phyloP scores from a whole-genome alignment of 2,329 filamentous ascomycete genomes.

The Colletotrichum sp. region DNA sequence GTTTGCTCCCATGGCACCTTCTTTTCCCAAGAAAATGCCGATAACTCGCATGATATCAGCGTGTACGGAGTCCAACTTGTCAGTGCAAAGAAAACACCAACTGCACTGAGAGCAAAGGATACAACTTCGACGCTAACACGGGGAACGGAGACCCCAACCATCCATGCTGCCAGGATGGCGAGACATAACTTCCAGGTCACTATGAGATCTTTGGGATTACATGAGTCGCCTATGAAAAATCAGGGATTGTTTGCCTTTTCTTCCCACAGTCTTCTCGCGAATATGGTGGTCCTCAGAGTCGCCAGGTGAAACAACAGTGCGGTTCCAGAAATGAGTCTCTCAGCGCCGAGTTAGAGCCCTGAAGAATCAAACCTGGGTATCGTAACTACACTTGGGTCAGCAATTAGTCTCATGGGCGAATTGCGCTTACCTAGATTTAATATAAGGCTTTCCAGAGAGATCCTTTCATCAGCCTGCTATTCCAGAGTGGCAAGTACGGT shows the following conservation, averaged over 20 bases:
- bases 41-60: background rate
- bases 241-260: background rate
- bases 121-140: background rate
- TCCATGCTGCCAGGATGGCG: background rate
- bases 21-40: background rate
- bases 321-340: too few relatives aligned
- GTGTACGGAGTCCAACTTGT: background rate
- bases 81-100: background rate
- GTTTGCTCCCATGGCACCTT: background rate
- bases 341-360: too few relatives aligned
- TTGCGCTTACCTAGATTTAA: too few relatives aligned
- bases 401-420: too few relatives aligned
- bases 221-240: background rate
- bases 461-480: too few relatives aligned
- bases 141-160: background rate
- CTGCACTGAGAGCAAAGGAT: background rate
- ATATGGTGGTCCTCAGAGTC: too few relatives aligned
- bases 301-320: too few relatives aligned
- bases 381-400: too few relatives aligned
- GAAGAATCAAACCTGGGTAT: too few relatives aligned
- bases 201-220: background rate
- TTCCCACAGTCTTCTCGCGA: too few relatives aligned
- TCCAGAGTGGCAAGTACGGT: too few relatives aligned
- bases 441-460: too few relatives aligned
- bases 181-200: background rate